Base-by-base conservation (phyloP, 768 basidiomycete species). In the Mycena epipterygia region DNA sequence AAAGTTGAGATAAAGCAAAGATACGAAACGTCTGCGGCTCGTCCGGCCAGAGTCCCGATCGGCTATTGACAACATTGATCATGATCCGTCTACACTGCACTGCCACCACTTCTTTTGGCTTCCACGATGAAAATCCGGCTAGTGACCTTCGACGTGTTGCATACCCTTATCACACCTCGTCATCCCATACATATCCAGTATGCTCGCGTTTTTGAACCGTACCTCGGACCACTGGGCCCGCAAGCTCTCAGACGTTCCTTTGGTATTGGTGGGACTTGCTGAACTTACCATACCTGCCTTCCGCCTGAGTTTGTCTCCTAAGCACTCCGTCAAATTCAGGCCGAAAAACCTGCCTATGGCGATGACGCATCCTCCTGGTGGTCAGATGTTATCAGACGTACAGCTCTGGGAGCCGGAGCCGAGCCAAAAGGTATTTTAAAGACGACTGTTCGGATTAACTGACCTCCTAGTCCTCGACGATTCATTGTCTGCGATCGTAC, bases 131-230 rank as follows among this genome's bases (percentile, higher is more conserved):
- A 33, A 52, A 88, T 93, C 77, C 88, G 86, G 12, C 81, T 94
- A 9, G 90, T 94, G 52, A 89, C 91, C n/a, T 95, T 95, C 73
- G 94, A 95, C 75, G 89, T 89, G 1, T 81, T 95, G 29, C 89
- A 91, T 75, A 95, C 94, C n/a, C 83, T 94, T 7, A 83, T 95
- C 19, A 85, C 86, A 3, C 93, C 93, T 23, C 88, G 92, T 8
- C 80, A 80, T 37, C 92, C 94, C 4, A 86, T 95, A 52, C 84
- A 92, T 68, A 84, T 88, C 32, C 93, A 69, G 72, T 90, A 93
- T 76, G 85, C 91, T 0, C 86, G 89, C 70, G 86, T 85, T 3
- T 93, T 95, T 65, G 83, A 86, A 30, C 91, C 92, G 0, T 90
- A 87, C 76, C 80, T 95, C 2, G 93, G 92, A n/a, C 67, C 76